Conservation (phyloP, 495 filamentous ascomycete species). For the Haplographium delicatum region DNA sequence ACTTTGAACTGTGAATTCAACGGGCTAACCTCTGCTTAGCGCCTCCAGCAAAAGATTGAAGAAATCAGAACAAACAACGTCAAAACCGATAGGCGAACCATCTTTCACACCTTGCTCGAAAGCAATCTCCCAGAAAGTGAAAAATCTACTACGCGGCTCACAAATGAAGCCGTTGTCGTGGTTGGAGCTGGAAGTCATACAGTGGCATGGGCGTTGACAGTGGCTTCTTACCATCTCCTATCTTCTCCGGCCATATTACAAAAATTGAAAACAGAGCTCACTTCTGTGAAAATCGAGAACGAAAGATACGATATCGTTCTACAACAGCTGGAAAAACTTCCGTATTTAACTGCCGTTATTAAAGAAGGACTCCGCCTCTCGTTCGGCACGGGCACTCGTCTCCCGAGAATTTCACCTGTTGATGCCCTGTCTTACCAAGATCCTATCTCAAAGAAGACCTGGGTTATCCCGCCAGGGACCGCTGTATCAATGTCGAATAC, state of each 20-base stretch:
- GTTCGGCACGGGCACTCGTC: constrained; percentile 31
- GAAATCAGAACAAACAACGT: no score
- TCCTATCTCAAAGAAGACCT: constrained; percentile 25
- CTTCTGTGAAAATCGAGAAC: neutral
- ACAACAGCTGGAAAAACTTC: constrained; percentile 32
- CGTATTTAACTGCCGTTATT: constrained; percentile 41
- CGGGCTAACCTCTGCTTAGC: no score
- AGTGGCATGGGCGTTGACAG: constrained; percentile 26
- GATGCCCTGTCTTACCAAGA: no score
- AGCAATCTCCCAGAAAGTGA: constrained; percentile 23
- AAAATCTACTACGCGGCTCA: constrained; percentile 24
- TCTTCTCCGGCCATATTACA: constrained; percentile 21
- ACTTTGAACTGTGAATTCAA: no score
- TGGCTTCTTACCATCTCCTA: constrained; percentile 30
- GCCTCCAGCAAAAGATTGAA: no score
- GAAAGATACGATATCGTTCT: neutral
- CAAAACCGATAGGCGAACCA: constrained; percentile 2
- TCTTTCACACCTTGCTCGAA: constrained; percentile 12
- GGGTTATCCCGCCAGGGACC: constrained; percentile 27
- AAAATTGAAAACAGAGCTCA: constrained; percentile 29
- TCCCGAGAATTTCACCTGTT: constrained; percentile 31
- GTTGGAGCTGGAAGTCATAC: constrained; percentile 28
- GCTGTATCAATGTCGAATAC: constrained; percentile 44
- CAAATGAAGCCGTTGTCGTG: constrained; percentile 28
- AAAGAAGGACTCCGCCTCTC: constrained; percentile 40